Evolutionary conservation across 805 yeast species (phyloP).

Genomic region (Candida peoriensis): DNA sequence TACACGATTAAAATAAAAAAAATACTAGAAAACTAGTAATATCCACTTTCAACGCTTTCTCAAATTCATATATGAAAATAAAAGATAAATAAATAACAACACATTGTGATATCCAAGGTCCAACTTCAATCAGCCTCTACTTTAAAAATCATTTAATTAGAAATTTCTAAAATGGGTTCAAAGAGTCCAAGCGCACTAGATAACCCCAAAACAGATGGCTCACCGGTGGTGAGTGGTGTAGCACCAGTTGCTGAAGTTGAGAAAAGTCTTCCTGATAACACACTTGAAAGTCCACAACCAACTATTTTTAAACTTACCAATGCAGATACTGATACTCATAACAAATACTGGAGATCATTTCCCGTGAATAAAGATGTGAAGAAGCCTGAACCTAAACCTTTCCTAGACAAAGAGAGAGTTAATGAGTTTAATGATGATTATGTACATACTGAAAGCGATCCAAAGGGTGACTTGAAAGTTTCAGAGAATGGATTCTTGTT

Average conservation of each 20-base stretch:
- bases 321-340: constrained; percentile 11
- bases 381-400: constrained; percentile 9
- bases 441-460: constrained; percentile 28
- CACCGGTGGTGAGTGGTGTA: no score
- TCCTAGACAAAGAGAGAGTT: constrained; percentile 11
- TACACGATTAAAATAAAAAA: no score
- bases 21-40: no score
- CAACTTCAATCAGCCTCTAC: no score
- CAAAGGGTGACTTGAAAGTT: constrained; percentile 42
- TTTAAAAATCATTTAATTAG: no score
- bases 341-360: constrained; percentile 7
- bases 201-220: no score
- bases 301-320: constrained; percentile 14
- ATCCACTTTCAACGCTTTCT: no score
- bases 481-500: constrained; percentile 32
- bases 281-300: constrained; percentile 21
- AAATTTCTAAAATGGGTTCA: no score
- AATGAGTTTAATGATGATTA: constrained; percentile 28
- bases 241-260: constrained; percentile 13
- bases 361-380: constrained; percentile 11
- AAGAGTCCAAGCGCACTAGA: no score
- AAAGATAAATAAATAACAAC: no score
- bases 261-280: constrained; percentile 16
- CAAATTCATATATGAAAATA: no score
- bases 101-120: no score